Conservation (phyloP, 495 filamentous ascomycete species). For the Pyrenopolyporus hunteri region DNA sequence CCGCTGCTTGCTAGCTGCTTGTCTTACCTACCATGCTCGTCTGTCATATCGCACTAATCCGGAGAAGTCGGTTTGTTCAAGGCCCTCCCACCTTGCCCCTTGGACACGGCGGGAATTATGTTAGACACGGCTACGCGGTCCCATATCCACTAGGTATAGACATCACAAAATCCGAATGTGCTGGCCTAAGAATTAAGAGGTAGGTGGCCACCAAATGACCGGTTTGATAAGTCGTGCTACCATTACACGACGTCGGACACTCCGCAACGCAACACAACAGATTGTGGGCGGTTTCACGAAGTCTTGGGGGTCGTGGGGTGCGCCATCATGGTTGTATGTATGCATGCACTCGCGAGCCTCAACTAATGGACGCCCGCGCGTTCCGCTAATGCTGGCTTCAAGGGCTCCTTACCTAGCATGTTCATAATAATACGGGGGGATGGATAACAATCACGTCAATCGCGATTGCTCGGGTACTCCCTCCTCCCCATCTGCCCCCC, state of each 20-base stretch:
- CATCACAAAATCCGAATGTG: not conserved
- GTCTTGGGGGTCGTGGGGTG: slow-evolving; percentile 23
- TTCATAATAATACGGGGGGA: slow-evolving; percentile 10
- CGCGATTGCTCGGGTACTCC: slow-evolving; percentile 16
- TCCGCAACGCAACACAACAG: slow-evolving; percentile 25
- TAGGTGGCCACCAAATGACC: not conserved
- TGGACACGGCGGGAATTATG: not conserved
- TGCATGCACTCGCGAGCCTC: slow-evolving; percentile 24
- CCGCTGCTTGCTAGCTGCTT: not conserved
- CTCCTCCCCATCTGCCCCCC: slow-evolving; percentile 5
- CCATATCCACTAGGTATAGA: slow-evolving; percentile 1
- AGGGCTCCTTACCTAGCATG: too few species aligned
- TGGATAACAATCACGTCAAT: slow-evolving; percentile 12
- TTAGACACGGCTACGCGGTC: not conserved
- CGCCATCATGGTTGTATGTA: not conserved
- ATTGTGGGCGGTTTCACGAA: slow-evolving; percentile 8
- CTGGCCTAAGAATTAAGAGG: slow-evolving; percentile 5
- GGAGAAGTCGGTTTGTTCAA: not conserved
- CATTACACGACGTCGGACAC: slow-evolving; percentile 25
- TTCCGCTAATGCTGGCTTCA: not conserved
- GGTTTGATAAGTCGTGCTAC: slow-evolving; percentile 16
- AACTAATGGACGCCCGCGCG: slow-evolving; percentile 14
- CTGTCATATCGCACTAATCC: too few species aligned
- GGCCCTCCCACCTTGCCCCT: not conserved
- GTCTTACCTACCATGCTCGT: not conserved